phyloP scores from a whole-genome alignment of 2,329 filamentous ascomycete genomes.

The Monosporascus sp. region DNA sequence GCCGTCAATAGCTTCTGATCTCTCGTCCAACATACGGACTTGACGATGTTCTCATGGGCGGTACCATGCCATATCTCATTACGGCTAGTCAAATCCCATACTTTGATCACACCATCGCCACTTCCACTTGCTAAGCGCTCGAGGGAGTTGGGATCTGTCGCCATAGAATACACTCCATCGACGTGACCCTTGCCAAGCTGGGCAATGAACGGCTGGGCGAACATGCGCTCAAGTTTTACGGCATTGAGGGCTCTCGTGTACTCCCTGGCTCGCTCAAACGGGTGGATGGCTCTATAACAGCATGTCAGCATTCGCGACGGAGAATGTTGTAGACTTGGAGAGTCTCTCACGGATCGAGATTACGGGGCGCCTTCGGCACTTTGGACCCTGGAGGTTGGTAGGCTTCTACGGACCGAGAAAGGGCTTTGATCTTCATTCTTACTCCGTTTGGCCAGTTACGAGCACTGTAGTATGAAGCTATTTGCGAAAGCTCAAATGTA shows the following conservation, averaged over 20 bases:
- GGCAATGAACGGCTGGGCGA: conserved; percentile 67
- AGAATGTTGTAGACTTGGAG: not conserved
- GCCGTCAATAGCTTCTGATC: conserved; percentile 83
- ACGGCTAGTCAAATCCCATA: conserved; percentile 73
- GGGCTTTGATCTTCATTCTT: conserved; percentile 54
- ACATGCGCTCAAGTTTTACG: conserved; percentile 90
- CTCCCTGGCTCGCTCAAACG: conserved; percentile 70
- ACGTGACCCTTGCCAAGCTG: conserved; percentile 89
- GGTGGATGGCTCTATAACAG: conserved; percentile 60
- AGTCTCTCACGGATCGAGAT: conserved; percentile 27
- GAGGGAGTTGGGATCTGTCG: conserved; percentile 71
- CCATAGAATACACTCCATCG: conserved; percentile 79
- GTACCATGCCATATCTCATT: conserved; percentile 69
- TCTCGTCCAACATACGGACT: conserved; percentile 82
- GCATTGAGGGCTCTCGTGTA: conserved; percentile 59
- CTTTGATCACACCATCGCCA: conserved; percentile 90
- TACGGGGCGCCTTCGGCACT: conserved; percentile 60
- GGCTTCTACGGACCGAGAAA: conserved; percentile 58
- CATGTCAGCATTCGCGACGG: conserved; percentile 24
- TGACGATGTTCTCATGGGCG: conserved; percentile 91
- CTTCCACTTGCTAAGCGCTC: conserved; percentile 75
- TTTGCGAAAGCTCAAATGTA: too few relatives aligned
- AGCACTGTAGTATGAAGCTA: too few relatives aligned
- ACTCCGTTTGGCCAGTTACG: not conserved
- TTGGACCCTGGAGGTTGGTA: conserved; percentile 63